Conservation (phyloP, 2,329 filamentous ascomycete genomes). For the Periconia sp. region DNA sequence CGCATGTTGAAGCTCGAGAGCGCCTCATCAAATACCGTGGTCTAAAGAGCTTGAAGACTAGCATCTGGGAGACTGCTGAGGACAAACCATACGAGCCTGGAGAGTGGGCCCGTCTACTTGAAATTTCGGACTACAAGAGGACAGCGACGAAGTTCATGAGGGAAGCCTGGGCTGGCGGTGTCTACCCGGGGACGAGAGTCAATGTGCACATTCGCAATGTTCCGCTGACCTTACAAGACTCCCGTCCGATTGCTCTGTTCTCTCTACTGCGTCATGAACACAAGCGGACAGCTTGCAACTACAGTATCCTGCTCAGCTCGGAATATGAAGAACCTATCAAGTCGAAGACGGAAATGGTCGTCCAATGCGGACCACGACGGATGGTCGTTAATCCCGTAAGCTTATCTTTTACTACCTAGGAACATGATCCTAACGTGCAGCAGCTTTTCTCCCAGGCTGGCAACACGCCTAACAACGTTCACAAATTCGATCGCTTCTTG, state of each 20-base stretch:
- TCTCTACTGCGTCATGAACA: constrained; percentile 93
- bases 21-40: constrained; percentile 86
- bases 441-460: constrained; percentile 83
- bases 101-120: constrained; percentile 85
- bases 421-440: constrained; percentile 1
- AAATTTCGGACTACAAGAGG: constrained; percentile 87
- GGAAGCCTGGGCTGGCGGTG: constrained; percentile 88
- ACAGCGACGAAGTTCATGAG: constrained; percentile 77
- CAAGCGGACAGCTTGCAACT: constrained; percentile 85
- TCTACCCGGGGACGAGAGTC: constrained; percentile 82
- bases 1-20: constrained; percentile 84
- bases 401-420: not conserved
- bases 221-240: constrained; percentile 60
- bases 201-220: constrained; percentile 74
- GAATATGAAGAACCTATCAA: constrained; percentile 79
- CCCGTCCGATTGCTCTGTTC: constrained; percentile 74
- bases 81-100: constrained; percentile 86
- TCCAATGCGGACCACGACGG: constrained; percentile 88
- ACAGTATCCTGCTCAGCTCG: constrained; percentile 83
- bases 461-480: constrained; percentile 92
- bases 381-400: constrained; percentile 78
- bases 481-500: constrained; percentile 92
- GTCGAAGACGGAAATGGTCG: constrained; percentile 88
- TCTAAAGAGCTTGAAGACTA: constrained; percentile 87
- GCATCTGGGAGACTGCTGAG: constrained; percentile 86